Evolutionary conservation across 2,329 filamentous ascomycete species (phyloP).

Genomic region (Xylaria sp.): DNA sequence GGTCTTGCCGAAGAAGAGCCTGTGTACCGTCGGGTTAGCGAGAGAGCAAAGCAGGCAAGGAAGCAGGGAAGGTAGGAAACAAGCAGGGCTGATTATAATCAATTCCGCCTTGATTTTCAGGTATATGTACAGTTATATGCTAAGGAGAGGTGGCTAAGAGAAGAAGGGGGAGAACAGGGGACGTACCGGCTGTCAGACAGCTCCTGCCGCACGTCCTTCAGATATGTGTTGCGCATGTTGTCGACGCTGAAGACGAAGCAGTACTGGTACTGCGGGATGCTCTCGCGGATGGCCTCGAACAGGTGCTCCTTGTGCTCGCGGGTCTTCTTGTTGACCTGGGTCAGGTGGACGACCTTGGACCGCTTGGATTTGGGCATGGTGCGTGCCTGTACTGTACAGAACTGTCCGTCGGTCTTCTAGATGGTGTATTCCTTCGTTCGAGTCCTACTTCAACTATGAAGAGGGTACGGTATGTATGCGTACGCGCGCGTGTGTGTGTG

Average conservation of each 20-base stretch:
- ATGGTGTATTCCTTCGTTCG: too few species aligned
- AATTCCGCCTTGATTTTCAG: neutral
- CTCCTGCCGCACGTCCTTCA: conserved; percentile 87
- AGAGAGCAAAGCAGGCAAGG: too few species aligned
- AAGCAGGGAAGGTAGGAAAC: too few species aligned
- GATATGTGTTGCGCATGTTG: conserved; percentile 97
- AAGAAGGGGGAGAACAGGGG: neutral
- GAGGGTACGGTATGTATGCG: too few species aligned
- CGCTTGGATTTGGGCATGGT: conserved; percentile 97
- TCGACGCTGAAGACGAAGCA: conserved; percentile 93
- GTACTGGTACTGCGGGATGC: conserved; percentile 82
- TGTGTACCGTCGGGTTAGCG: conserved; percentile 38
- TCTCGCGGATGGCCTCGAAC: conserved; percentile 85
- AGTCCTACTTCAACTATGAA: too few species aligned
- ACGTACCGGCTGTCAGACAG: conserved; percentile 80
- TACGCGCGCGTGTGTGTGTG: conserved; percentile 24
- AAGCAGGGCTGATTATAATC: too few species aligned
- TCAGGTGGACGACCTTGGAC: conserved; percentile 84
- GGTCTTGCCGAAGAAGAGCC: conserved; percentile 98
- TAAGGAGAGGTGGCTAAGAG: conserved; percentile 6
- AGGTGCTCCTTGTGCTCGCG: conserved; percentile 90
- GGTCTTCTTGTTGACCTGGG: conserved; percentile 89
- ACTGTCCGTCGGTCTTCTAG: too few species aligned
- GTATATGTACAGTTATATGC: neutral
- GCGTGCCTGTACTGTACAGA: conserved; percentile 17